These are phyloP conservation scores for Hyaloscypha bicolor DNA, from an alignment of 495 filamentous ascomycete species.

Conservation along the genomic window DNA sequence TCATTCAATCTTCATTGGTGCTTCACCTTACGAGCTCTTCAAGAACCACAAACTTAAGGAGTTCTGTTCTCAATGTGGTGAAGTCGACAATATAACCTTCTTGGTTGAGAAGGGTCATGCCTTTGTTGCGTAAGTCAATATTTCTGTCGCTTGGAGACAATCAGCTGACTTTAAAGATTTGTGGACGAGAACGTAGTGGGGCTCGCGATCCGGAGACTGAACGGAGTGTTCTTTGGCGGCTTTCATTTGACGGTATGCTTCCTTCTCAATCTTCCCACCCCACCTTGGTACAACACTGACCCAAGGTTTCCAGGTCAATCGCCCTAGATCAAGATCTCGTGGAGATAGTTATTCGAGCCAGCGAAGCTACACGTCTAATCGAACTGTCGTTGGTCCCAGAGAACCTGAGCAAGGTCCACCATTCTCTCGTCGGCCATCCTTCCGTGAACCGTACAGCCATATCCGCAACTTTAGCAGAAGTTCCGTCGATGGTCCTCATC, in stretches of 20 bases:
- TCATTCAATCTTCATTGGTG: conserved; percentile 14
- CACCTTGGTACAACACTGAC: not conserved
- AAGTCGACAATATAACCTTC: conserved; percentile 23
- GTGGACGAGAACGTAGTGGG: conserved; percentile 7
- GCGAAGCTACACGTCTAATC: not conserved
- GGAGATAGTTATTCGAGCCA: conserved; percentile 3
- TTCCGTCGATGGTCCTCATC: not conserved
- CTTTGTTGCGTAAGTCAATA: conserved; percentile 21
- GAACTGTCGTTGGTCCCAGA: not conserved
- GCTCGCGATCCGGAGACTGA: conserved; percentile 6
- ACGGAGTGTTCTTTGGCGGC: not conserved
- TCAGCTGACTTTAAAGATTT: conserved; percentile 13
- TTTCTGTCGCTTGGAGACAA: not conserved
- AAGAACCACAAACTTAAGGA: conserved; percentile 17
- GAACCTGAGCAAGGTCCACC: not conserved
- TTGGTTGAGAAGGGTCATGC: not conserved
- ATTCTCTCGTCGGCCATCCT: not conserved
- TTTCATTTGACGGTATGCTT: not conserved
- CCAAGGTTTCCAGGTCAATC: not conserved
- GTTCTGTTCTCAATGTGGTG: conserved; percentile 16
- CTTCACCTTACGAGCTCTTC: not conserved
- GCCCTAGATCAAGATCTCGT: not conserved
- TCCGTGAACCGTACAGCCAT: not conserved
- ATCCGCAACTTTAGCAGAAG: not conserved
- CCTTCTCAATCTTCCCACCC: not conserved